Evolutionary conservation across 2,329 filamentous ascomycete species (phyloP), one percentile per base, ranked within the genome.

Genomic region (Botrytis squamosa): DNA sequence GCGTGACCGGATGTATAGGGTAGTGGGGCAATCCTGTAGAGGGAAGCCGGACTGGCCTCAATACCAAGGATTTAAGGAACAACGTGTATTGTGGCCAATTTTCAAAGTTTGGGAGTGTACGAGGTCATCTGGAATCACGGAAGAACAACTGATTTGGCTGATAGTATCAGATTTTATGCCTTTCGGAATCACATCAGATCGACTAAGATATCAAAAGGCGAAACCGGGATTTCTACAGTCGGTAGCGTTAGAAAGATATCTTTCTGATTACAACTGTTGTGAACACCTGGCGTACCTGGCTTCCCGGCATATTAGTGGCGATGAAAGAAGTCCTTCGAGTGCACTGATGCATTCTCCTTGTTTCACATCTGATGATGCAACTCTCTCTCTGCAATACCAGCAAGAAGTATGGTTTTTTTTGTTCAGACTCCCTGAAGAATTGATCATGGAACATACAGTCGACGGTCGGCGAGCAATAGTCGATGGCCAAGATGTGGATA

Each of bases 61-160:
- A 14, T 5, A n/a, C 12, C 49, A 52, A 52, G 25, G 5, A 16
- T 52, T 16, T 52, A 1, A n/a, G n/a, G 25, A 16, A 5, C 12
- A 52, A 14, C 49, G 10, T 14, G 10, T 2, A 16, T n/a, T 4
- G 25, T 5, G 25, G 5, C 25, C 1, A n/a, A 16, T n/a, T 14
- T 1, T 16, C 7, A 0, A 3, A n/a, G 0, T n/a, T 14, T 52
- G 25, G 25, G 49, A 52, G 12, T 52, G 12, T 52, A 12, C 1
- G 12, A 52, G 12, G 25, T n/a, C 5, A 16, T 52, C 25, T n/a
- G 4, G 3, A 9, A 25, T 49, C 8, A 25, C 46, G 4, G 8
- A 25, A 62, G 12, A 40, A 3, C 6, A 36, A 22, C 10, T 18
- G 20, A 8, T 2, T 18, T 62, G 59, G 29, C 29, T 29, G 29